phyloP scores from a whole-genome alignment of 2,329 filamentous ascomycete species.

The Aspergillus alliaceus region DNA sequence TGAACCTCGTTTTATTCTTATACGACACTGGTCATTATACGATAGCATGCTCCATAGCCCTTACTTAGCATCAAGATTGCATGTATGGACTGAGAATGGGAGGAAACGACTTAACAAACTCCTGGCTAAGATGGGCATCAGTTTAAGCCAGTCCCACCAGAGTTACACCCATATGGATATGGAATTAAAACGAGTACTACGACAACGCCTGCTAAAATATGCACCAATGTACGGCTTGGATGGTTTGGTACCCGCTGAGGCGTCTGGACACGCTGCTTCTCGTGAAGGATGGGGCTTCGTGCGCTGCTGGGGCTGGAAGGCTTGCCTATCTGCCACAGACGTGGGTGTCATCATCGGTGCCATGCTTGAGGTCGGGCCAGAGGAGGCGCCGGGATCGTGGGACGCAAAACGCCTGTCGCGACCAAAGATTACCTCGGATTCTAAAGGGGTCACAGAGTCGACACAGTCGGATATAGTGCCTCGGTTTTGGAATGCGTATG shows the following conservation, averaged over 20 bases:
- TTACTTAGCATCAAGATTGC: conserved; percentile 85
- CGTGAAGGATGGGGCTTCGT: conserved; percentile 98
- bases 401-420: conserved; percentile 30
- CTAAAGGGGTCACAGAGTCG: conserved; percentile 17
- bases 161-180: conserved; percentile 99
- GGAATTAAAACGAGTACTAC: conserved; percentile 84
- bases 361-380: conserved; percentile 79
- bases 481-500: conserved; percentile 61
- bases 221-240: conserved; percentile 91
- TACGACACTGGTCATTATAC: conserved; percentile 95
- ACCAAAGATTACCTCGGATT: conserved; percentile 18
- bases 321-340: conserved; percentile 88
- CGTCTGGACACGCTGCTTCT: conserved; percentile 67
- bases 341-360: conserved; percentile 91
- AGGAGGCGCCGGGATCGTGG: conserved; percentile 34
- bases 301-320: conserved; percentile 95
- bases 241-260: conserved; percentile 80
- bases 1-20: conserved; percentile 87
- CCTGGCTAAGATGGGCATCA: conserved; percentile 96
- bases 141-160: conserved; percentile 88
- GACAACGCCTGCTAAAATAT: conserved; percentile 84
- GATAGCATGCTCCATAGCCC: conserved; percentile 98
- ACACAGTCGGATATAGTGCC: conserved; percentile 32
- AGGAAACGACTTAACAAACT: conserved; percentile 89
- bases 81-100: conserved; percentile 91